phyloP scores from a whole-genome alignment of 495 filamentous ascomycete species.

The Evernia prunastri region DNA sequence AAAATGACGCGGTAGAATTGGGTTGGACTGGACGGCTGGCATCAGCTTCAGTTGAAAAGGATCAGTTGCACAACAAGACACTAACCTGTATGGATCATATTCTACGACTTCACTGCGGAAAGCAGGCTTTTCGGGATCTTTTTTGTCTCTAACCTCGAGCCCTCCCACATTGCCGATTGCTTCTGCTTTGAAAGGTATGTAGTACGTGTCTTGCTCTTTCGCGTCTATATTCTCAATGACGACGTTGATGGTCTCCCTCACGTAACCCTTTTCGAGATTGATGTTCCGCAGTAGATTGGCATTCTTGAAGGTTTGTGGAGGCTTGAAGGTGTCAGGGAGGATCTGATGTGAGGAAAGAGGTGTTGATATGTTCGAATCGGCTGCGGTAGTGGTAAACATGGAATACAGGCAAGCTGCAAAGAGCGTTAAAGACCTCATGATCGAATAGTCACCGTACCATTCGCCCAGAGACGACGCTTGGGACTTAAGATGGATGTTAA shows the following conservation, averaged over 20 bases:
- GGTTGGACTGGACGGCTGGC: constrained; percentile 47
- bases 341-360: constrained; percentile 44
- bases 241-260: constrained; percentile 84
- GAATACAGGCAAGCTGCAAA: constrained; percentile 28
- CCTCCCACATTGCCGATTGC: constrained; percentile 71
- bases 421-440: constrained; percentile 31
- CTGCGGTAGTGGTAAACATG: constrained; percentile 25
- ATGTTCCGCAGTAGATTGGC: constrained; percentile 81
- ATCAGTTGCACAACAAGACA: constrained; percentile 24
- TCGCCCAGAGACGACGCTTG: not conserved
- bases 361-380: constrained; percentile 31
- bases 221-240: constrained; percentile 81
- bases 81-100: constrained; percentile 56
- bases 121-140: constrained; percentile 56
- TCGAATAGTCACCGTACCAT: constrained; percentile 14
- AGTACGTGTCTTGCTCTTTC: constrained; percentile 79
- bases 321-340: constrained; percentile 69
- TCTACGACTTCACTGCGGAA: constrained; percentile 64
- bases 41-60: constrained; percentile 28
- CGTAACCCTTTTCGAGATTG: constrained; percentile 87
- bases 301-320: constrained; percentile 86
- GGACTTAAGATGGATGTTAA: not conserved
- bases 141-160: constrained; percentile 86
- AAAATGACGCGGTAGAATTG: constrained; percentile 83
- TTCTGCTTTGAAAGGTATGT: constrained; percentile 70